Conservation (phyloP, 345 rosid genomes). For the Citrus medica region DNA sequence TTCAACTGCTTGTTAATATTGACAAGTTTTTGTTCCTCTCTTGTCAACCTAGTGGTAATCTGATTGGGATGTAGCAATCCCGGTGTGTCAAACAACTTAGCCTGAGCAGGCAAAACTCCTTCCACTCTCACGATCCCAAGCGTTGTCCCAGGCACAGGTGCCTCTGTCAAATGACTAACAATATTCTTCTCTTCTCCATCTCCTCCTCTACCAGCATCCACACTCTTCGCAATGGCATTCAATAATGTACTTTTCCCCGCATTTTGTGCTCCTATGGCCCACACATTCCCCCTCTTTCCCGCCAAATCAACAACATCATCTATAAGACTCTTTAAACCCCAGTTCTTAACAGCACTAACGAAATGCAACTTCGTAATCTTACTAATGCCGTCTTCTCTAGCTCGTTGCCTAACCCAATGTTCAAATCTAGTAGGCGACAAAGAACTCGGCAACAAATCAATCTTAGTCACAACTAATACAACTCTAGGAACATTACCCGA, state of each 20-base stretch:
- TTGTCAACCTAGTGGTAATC: conserved; percentile 75
- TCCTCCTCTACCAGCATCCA: conserved; percentile 20
- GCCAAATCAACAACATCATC: conserved; percentile 72
- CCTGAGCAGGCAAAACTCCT: conserved; percentile 77
- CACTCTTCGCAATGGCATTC: conserved; percentile 65
- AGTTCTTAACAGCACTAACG: conserved; percentile 78
- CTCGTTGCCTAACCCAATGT: conserved; percentile 86
- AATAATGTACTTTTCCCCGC: conserved; percentile 92
- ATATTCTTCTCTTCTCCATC: conserved; percentile 17
- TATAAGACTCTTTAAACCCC: conserved; percentile 79
- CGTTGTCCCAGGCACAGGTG: conserved; percentile 91
- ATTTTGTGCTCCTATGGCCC: conserved; percentile 91
- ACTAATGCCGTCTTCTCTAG: conserved; percentile 70
- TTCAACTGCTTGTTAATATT: conserved; percentile 72
- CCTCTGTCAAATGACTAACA: conserved; percentile 74
- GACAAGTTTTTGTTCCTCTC: conserved; percentile 92
- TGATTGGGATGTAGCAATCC: conserved; percentile 84
- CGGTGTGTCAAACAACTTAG: conserved; percentile 85
- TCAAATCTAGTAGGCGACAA: conserved; percentile 70
- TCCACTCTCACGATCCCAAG: conserved; percentile 79
- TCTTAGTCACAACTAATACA: conserved; percentile 79
- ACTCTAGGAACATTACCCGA: conserved; percentile 83
- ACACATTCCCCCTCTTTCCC: conserved; percentile 82
- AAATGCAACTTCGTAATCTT: conserved; percentile 72
- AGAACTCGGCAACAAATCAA: conserved; percentile 75